Evolutionary conservation across 495 filamentous ascomycete genomes (phyloP).

Genomic region (Penicillium fimorum): DNA sequence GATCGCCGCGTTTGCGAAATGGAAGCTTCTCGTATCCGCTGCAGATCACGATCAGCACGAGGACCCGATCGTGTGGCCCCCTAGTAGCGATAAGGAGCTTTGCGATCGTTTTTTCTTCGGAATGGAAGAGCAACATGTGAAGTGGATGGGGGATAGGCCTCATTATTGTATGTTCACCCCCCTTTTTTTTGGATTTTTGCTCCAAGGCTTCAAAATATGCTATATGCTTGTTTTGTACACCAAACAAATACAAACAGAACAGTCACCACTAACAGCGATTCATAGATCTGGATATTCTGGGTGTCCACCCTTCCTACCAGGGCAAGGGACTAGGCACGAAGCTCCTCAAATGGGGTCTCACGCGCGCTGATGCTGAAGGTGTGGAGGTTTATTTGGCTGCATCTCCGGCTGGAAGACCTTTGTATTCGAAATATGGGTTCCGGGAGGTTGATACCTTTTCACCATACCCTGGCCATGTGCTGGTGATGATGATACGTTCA

Average conservation of each 20-base stretch:
- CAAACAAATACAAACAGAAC: no score
- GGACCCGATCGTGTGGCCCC: conserved; percentile 15
- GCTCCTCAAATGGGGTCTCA: conserved; percentile 43
- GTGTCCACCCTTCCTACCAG: conserved; percentile 37
- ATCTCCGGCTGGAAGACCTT: conserved; percentile 29
- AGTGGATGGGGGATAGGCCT: conserved; percentile 23
- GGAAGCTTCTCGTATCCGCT: conserved; percentile 14
- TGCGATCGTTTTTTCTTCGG: conserved; percentile 27
- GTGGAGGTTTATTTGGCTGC: conserved; percentile 39
- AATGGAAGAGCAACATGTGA: conserved; percentile 19
- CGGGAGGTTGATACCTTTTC: conserved; percentile 15
- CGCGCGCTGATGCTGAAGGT: conserved; percentile 34
- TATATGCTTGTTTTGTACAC: not conserved
- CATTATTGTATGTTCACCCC: conserved; percentile 30
- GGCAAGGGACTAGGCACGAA: conserved; percentile 39
- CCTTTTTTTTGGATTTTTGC: not conserved
- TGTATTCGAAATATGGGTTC: conserved; percentile 40
- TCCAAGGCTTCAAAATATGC: not conserved
- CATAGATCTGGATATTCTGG: conserved; percentile 37
- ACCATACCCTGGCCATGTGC: conserved; percentile 22
- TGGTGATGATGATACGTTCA: conserved; percentile 24
- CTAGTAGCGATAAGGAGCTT: conserved; percentile 17
- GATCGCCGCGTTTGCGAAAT: conserved; percentile 28
- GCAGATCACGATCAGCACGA: conserved; percentile 17
- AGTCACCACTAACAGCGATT: not conserved